These are phyloP conservation scores for Mycena amicta DNA, from an alignment of 768 basidiomycete genomes.

Conservation along the genomic window DNA sequence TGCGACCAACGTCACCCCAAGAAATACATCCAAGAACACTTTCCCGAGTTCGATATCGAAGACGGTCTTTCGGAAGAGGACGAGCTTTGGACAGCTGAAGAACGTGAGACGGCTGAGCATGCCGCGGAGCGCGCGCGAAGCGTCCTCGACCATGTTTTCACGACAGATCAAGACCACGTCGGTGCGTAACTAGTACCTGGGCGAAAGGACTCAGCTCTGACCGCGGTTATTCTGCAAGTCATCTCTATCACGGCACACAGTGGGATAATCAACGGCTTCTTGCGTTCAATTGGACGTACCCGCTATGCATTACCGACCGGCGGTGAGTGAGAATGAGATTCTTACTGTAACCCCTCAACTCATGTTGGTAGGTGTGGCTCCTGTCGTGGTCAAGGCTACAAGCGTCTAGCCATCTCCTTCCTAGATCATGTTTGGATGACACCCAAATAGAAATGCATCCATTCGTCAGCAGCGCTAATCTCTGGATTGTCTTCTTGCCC, in stretches of 20 bases:
- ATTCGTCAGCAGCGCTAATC: neutral
- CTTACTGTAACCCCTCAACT: neutral
- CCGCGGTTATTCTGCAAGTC: conserved; percentile 28
- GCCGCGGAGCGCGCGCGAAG: conserved; percentile 35
- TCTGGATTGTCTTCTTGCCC: neutral
- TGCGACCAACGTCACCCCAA: conserved; percentile 47
- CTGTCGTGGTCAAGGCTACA: conserved; percentile 5
- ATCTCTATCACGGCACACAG: conserved; percentile 52
- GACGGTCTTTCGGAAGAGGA: conserved; percentile 49
- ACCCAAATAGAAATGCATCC: neutral
- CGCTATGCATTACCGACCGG: conserved; percentile 44
- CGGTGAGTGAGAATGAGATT: conserved; percentile 28
- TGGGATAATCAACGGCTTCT: conserved; percentile 42
- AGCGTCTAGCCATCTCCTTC: neutral
- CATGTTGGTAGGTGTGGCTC: conserved; percentile 3
- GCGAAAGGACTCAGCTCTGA: conserved; percentile 23
- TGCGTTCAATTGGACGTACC: conserved; percentile 36
- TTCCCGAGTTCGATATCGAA: conserved; percentile 46
- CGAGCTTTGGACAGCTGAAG: conserved; percentile 41
- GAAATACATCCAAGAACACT: conserved; percentile 36
- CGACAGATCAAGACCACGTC: neutral
- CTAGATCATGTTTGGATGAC: no score
- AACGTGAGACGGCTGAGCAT: conserved; percentile 41
- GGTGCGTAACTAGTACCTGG: conserved; percentile 1
- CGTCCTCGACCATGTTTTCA: conserved; percentile 33